phyloP scores from a whole-genome alignment of 805 yeast genomes.

The Wickerhamiella sorbophila region DNA sequence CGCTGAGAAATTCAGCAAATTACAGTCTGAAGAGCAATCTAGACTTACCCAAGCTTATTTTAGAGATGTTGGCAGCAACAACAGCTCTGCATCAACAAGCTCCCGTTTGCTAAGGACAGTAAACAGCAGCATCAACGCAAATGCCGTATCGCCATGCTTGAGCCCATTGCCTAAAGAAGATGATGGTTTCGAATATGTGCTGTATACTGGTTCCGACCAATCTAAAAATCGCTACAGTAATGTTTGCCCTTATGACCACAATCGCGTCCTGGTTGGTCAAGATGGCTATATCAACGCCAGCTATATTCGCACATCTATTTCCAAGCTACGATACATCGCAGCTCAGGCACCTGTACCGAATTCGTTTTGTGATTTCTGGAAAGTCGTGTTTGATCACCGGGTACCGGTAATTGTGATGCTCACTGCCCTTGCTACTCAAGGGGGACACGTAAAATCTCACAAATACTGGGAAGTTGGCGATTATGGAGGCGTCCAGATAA shows the following conservation, averaged over 20 bases:
- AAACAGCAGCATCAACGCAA: neutral
- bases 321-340: constrained; percentile 50
- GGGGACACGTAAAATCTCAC: constrained; percentile 71
- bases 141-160: neutral
- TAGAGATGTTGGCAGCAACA: constrained; percentile 1
- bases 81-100: neutral
- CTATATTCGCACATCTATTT: constrained; percentile 33
- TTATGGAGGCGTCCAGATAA: constrained; percentile 25
- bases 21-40: constrained; percentile 57
- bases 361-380: constrained; percentile 79
- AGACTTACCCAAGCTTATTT: constrained; percentile 39
- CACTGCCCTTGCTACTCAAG: constrained; percentile 58
- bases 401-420: constrained; percentile 59
- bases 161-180: constrained; percentile 7
- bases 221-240: constrained; percentile 85
- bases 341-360: constrained; percentile 81
- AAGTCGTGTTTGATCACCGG: constrained; percentile 51
- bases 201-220: constrained; percentile 66
- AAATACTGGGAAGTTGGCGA: constrained; percentile 67
- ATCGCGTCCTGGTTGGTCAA: constrained; percentile 48
- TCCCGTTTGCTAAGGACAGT: neutral
- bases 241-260: constrained; percentile 73
- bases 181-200: constrained; percentile 28
- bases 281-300: constrained; percentile 68
- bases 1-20: constrained; percentile 42